Evolutionary conservation across 73 alveolate genomes (phyloP).

Genomic region (Uronychia setigera): DNA sequence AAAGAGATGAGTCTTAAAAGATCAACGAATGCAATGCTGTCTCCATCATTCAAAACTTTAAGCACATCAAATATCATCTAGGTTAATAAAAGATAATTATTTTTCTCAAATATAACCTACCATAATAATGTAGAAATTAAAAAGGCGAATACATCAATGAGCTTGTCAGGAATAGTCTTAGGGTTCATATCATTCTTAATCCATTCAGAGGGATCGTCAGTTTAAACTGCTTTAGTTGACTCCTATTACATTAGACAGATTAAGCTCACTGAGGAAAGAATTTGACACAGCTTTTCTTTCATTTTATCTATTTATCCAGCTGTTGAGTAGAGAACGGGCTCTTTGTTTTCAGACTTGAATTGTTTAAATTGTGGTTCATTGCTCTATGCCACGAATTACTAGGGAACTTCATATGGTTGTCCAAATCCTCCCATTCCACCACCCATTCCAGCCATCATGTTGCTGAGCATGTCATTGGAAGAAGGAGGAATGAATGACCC

Average conservation of each 20-base stretch:
- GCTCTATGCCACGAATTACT: neutral
- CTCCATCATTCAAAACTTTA: slow-evolving; percentile 37
- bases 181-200: neutral
- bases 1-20: slow-evolving; percentile 26
- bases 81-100: too few species aligned
- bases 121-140: too few species aligned
- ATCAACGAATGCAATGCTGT: slow-evolving; percentile 42
- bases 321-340: neutral
- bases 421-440: slow-evolving; percentile 14
- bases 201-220: neutral
- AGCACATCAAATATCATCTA: slow-evolving; percentile 9
- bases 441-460: slow-evolving; percentile 34
- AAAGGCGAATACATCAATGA: neutral
- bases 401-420: neutral
- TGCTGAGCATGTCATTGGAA: neutral
- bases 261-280: neutral
- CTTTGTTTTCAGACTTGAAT: neutral
- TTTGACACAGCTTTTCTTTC: neutral
- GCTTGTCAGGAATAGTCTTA: neutral
- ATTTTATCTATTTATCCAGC: slow-evolving; percentile 5
- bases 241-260: neutral
- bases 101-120: too few species aligned
- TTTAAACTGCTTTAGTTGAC: neutral
- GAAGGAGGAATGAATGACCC: neutral
- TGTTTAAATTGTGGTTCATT: neutral